Evolutionary conservation across 2,329 filamentous ascomycete species (phyloP).

Genomic region (Aurifilum marmelostoma): DNA sequence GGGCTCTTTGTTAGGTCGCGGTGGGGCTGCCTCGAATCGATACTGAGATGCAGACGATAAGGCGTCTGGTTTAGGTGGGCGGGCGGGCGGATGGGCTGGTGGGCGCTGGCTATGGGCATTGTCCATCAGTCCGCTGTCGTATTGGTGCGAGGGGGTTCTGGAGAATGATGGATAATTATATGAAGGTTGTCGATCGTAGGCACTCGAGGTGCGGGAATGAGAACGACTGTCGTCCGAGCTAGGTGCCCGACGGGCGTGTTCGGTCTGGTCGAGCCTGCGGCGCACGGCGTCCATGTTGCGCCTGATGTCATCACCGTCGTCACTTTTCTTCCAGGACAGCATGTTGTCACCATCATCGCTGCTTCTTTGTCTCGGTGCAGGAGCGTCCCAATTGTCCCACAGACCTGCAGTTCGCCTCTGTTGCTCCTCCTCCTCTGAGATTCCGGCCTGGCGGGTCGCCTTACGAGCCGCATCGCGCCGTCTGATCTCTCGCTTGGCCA

Average conservation of each 20-base stretch:
- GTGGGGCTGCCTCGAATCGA: constrained; percentile 36
- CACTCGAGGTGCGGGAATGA: constrained; percentile 9
- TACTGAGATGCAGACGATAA: constrained; percentile 25
- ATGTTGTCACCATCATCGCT: constrained; percentile 45
- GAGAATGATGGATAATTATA: constrained; percentile 63
- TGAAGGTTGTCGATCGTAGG: constrained; percentile 28
- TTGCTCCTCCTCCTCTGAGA: constrained; percentile 60
- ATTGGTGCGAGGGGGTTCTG: constrained; percentile 53
- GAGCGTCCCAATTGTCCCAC: constrained; percentile 48
- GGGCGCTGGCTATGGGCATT: constrained; percentile 15
- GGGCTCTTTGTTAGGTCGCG: constrained; percentile 44
- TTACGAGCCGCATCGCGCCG: constrained; percentile 66
- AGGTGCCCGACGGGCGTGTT: constrained; percentile 33
- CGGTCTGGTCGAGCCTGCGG: constrained; percentile 46
- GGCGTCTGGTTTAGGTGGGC: constrained; percentile 37
- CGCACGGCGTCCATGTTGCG: constrained; percentile 58
- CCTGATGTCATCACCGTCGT: constrained; percentile 47
- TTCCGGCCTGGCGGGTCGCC: constrained; percentile 59
- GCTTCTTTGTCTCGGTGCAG: constrained; percentile 34
- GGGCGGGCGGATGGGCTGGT: constrained; percentile 29
- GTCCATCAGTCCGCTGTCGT: constrained; percentile 36
- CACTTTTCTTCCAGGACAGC: too few relatives aligned
- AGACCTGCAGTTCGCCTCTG: constrained; percentile 51
- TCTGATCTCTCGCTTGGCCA: constrained; percentile 73
- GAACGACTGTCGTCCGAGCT: constrained; percentile 12